Conservation (phyloP, 2,329 filamentous ascomycete species). For the Chaetomium olivaceum region DNA sequence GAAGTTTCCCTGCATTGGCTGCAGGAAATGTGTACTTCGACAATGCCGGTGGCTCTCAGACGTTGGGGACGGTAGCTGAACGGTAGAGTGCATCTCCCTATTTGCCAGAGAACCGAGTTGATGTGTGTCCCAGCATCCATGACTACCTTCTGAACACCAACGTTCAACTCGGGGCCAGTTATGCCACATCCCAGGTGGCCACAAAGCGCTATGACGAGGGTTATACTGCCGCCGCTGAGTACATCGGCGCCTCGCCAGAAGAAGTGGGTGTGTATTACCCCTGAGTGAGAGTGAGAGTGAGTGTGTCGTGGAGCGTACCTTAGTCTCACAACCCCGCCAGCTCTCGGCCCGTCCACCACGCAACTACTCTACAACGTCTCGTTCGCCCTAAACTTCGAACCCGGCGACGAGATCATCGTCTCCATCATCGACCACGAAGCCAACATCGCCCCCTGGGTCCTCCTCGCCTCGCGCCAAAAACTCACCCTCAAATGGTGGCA, state of each 20-base stretch:
- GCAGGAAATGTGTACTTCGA: conserved; percentile 70
- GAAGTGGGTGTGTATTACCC: conserved; percentile 58
- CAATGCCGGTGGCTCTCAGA: conserved; percentile 76
- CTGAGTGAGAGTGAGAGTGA: not conserved
- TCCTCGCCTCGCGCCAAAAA: conserved; percentile 61
- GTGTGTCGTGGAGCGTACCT: not conserved
- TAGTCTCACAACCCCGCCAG: conserved; percentile 39
- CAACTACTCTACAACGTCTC: conserved; percentile 74
- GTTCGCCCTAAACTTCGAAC: conserved; percentile 51
- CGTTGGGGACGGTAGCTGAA: conserved; percentile 65
- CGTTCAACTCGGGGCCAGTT: conserved; percentile 74
- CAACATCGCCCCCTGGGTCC: conserved; percentile 73
- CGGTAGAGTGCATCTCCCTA: conserved; percentile 44
- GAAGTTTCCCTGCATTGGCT: conserved; percentile 67
- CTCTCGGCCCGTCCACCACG: conserved; percentile 72
- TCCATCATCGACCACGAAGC: conserved; percentile 76
- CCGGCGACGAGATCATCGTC: conserved; percentile 67
- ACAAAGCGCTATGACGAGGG: conserved; percentile 61
- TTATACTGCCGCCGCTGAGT: conserved; percentile 65
- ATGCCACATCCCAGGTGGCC: conserved; percentile 60
- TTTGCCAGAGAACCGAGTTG: not conserved
- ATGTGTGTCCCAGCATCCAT: conserved; percentile 52
- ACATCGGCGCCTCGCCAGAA: conserved; percentile 65
- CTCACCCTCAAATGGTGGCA: conserved; percentile 72
- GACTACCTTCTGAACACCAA: conserved; percentile 68